Conservation (phyloP, 1,284 basidiomycete species). For the Apiotrichum montevideense region DNA sequence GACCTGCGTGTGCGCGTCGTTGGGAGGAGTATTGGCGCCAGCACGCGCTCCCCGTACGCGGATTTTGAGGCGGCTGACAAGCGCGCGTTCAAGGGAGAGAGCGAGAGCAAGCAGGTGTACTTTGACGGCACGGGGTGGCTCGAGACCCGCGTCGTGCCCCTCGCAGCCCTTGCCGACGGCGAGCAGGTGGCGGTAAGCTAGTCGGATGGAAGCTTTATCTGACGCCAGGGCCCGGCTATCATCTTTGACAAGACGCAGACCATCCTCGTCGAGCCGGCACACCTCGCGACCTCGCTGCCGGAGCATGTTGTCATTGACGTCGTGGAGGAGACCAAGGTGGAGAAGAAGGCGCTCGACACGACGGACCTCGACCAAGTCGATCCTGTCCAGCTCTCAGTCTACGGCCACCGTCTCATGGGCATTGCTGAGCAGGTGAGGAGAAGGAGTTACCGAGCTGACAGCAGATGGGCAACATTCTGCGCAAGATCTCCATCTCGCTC, state of each 20-base stretch:
- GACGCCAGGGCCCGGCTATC: slow-evolving; percentile 32
- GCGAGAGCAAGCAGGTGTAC: slow-evolving; percentile 26
- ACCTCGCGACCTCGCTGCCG: slow-evolving; percentile 23
- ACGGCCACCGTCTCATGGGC: slow-evolving; percentile 51
- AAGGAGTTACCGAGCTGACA: not conserved
- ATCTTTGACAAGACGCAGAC: slow-evolving; percentile 41
- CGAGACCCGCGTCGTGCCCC: slow-evolving; percentile 25
- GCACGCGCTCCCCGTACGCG: slow-evolving; percentile 25
- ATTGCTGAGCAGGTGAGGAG: slow-evolving; percentile 45
- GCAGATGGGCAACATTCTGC: slow-evolving; percentile 50
- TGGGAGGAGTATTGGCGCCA: slow-evolving; percentile 26
- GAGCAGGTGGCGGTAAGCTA: slow-evolving; percentile 25
- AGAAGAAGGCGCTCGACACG: slow-evolving; percentile 10
- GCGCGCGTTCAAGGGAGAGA: slow-evolving; percentile 5
- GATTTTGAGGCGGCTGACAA: slow-evolving; percentile 20
- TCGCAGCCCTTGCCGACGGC: slow-evolving; percentile 26
- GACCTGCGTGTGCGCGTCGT: slow-evolving; percentile 35
- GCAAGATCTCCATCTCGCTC: slow-evolving; percentile 49
- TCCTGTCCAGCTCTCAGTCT: slow-evolving; percentile 52
- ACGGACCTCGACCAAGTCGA: slow-evolving; percentile 39
- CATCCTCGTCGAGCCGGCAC: slow-evolving; percentile 33
- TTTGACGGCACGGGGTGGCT: slow-evolving; percentile 33
- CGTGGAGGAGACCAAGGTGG: slow-evolving; percentile 20
- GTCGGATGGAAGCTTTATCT: not conserved
- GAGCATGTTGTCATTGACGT: slow-evolving; percentile 35